Evolutionary conservation across 495 filamentous ascomycete species (phyloP).

Genomic region (Penicillium verhagenii): DNA sequence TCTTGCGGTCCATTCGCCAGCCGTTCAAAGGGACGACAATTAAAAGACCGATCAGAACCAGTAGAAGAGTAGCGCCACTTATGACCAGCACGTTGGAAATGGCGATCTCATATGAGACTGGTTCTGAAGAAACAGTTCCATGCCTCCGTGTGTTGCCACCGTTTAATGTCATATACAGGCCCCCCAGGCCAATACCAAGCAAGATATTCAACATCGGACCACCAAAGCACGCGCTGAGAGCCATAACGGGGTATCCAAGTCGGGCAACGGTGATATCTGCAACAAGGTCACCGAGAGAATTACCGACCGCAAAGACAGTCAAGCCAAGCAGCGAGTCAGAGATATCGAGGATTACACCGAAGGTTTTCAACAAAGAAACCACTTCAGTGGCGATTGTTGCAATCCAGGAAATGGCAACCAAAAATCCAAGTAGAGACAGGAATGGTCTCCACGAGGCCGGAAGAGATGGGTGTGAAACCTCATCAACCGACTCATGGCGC

Average conservation of each 20-base stretch:
- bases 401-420: constrained; percentile 92
- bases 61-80: constrained; percentile 72
- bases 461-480: constrained; percentile 36
- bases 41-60: constrained; percentile 77
- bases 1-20: constrained; percentile 84
- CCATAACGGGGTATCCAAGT: constrained; percentile 96
- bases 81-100: constrained; percentile 83
- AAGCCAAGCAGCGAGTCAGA: constrained; percentile 94
- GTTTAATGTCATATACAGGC: constrained; percentile 76
- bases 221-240: constrained; percentile 88
- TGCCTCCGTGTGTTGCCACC: constrained; percentile 16
- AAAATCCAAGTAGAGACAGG: constrained; percentile 87
- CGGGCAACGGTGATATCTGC: constrained; percentile 92
- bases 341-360: constrained; percentile 90
- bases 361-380: constrained; percentile 88
- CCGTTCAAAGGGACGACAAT: constrained; percentile 79
- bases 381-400: constrained; percentile 95
- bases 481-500: constrained; percentile 1
- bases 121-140: constrained; percentile 5
- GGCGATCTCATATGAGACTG: constrained; percentile 64
- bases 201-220: constrained; percentile 98
- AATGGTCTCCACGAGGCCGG: constrained; percentile 64
- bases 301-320: constrained; percentile 96
- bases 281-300: constrained; percentile 90
- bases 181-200: constrained; percentile 85